phyloP scores from a whole-genome alignment of 495 filamentous ascomycete species.

The Platismatia glauca region DNA sequence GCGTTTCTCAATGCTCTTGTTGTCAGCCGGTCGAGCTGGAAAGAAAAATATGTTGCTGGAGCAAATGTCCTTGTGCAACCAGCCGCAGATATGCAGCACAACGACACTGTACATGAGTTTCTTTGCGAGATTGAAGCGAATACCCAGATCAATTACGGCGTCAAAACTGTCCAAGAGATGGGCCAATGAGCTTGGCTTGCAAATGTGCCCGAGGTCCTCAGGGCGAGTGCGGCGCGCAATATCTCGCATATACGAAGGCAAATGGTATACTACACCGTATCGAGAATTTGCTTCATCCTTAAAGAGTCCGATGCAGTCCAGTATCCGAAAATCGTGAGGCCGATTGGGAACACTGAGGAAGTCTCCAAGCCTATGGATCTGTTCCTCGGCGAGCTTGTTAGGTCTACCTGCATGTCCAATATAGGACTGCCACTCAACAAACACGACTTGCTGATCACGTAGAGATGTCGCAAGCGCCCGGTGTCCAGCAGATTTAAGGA shows the following conservation, averaged over 20 bases:
- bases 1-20: not conserved
- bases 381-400: not conserved
- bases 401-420: not conserved
- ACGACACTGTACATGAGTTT: not conserved
- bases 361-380: not conserved
- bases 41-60: not conserved
- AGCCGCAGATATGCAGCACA: not conserved
- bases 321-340: not conserved
- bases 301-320: not conserved
- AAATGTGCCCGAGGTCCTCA: not conserved
- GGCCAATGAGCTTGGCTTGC: not conserved
- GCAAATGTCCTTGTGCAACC: not conserved
- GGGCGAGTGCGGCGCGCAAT: not conserved
- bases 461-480: not conserved
- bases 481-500: not conserved
- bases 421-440: conserved; percentile 1
- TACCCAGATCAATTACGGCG: not conserved
- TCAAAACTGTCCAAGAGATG: not conserved
- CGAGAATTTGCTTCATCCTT: not conserved
- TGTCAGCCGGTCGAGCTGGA: not conserved
- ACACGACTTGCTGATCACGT: not conserved
- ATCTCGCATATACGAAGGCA: conserved; percentile 1
- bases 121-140: not conserved
- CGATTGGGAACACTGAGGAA: not conserved
- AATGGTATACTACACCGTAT: not conserved